Conservation (phyloP, 2,329 filamentous ascomycete genomes). For the Dactylella cylindrospora region DNA sequence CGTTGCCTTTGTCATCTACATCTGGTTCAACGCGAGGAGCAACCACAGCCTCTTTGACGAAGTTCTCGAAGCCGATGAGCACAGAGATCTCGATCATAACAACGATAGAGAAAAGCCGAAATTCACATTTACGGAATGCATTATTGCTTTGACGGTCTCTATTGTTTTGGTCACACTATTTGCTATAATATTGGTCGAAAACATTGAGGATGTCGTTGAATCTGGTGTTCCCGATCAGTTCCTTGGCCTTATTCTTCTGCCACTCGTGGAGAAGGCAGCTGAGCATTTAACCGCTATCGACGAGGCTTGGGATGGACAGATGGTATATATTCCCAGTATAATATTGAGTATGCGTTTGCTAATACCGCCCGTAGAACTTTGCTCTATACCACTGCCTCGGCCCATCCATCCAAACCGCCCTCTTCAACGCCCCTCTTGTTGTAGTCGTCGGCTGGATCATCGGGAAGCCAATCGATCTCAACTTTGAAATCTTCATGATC, state of each 20-base stretch:
- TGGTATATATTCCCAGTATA: constrained; percentile 41
- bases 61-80: constrained; percentile 70
- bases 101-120: constrained; percentile 65
- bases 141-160: constrained; percentile 65
- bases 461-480: constrained; percentile 69
- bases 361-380: constrained; percentile 65
- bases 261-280: constrained; percentile 81
- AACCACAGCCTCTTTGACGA: constrained; percentile 76
- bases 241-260: constrained; percentile 73
- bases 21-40: constrained; percentile 73
- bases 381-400: constrained; percentile 83
- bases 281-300: constrained; percentile 83
- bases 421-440: constrained; percentile 81
- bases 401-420: constrained; percentile 82
- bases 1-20: constrained; percentile 64
- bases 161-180: constrained; percentile 71
- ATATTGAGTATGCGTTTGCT: constrained; percentile 5
- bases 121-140: constrained; percentile 72
- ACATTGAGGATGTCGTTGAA: constrained; percentile 67
- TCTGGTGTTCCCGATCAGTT: constrained; percentile 61
- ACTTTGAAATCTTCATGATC: constrained; percentile 86
- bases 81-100: constrained; percentile 65
- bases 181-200: constrained; percentile 70
- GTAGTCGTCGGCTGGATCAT: constrained; percentile 83
- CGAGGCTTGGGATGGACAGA: constrained; percentile 76